These are phyloP conservation scores for Mollisia scopiformis DNA, from an alignment of 2,329 filamentous ascomycete species.

Conservation along the genomic window DNA sequence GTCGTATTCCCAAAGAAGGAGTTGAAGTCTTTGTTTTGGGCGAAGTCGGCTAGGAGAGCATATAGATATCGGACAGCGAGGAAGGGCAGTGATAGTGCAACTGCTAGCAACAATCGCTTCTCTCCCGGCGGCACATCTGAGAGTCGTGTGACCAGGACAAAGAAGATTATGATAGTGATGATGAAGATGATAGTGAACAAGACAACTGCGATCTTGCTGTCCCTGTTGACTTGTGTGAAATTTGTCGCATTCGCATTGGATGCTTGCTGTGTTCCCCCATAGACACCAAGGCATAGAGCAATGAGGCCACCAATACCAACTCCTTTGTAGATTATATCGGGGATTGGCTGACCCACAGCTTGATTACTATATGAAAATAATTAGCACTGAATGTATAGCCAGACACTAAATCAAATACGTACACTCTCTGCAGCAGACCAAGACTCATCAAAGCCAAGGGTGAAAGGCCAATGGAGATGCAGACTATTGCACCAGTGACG, in stretches of 20 bases:
- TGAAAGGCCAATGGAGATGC: too few species aligned
- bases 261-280: not conserved
- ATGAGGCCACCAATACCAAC: too few species aligned
- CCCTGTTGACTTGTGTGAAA: not conserved
- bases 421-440: too few species aligned
- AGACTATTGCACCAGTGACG: too few species aligned
- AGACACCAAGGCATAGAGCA: slow-evolving; percentile 9
- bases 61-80: slow-evolving; percentile 51
- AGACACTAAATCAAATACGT: too few species aligned
- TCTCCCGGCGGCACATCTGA: not conserved
- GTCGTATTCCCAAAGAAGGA: slow-evolving; percentile 40
- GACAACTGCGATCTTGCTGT: slow-evolving; percentile 2
- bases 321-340: too few species aligned
- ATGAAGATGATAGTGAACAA: slow-evolving; percentile 4
- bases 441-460: too few species aligned
- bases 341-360: too few species aligned
- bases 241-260: not conserved
- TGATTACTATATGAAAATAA: too few species aligned
- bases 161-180: not conserved
- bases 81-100: slow-evolving; percentile 41
- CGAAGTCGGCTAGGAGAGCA: slow-evolving; percentile 43
- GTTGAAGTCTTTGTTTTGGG: slow-evolving; percentile 44
- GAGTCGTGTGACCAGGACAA: not conserved
- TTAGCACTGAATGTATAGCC: too few species aligned
- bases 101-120: not conserved